phyloP scores from a whole-genome alignment of 2,329 filamentous ascomycete species.

The Teratosphaeria epicoccoides region DNA sequence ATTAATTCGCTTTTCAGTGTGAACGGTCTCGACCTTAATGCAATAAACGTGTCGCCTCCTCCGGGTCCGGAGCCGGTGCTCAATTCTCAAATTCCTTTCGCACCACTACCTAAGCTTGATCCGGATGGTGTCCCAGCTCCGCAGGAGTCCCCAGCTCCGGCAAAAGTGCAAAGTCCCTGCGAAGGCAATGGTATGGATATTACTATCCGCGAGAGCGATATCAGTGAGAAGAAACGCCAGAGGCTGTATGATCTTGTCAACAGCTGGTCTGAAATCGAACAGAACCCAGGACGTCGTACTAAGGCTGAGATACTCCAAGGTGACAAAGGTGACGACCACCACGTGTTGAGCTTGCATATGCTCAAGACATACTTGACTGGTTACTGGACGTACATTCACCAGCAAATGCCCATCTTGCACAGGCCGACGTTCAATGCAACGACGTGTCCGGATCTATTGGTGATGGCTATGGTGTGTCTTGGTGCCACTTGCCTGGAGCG shows the following conservation, averaged over 20 bases:
- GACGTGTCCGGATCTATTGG: constrained; percentile 69
- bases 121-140: constrained; percentile 7
- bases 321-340: constrained; percentile 52
- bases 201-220: constrained; percentile 63
- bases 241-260: constrained; percentile 73
- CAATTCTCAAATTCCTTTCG: constrained; percentile 9
- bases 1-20: constrained; percentile 16
- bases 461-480: constrained; percentile 84
- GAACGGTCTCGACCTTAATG: constrained; percentile 7
- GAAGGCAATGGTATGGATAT: constrained; percentile 49
- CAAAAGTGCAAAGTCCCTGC: background rate
- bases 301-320: constrained; percentile 72
- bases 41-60: constrained; percentile 12
- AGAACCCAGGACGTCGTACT: constrained; percentile 60
- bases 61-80: constrained; percentile 13
- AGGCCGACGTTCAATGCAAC: constrained; percentile 87
- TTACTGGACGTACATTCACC: constrained; percentile 91
- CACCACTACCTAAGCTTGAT: constrained; percentile 17
- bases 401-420: constrained; percentile 88
- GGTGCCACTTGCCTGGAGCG: constrained; percentile 84
- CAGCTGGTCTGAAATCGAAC: constrained; percentile 65
- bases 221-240: constrained; percentile 76
- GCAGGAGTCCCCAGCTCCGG: background rate
- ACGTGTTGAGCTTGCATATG: constrained; percentile 74
- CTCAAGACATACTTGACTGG: constrained; percentile 91